Evolutionary conservation across 495 filamentous ascomycete genomes (phyloP).

Genomic region (Cercophora scortea): DNA sequence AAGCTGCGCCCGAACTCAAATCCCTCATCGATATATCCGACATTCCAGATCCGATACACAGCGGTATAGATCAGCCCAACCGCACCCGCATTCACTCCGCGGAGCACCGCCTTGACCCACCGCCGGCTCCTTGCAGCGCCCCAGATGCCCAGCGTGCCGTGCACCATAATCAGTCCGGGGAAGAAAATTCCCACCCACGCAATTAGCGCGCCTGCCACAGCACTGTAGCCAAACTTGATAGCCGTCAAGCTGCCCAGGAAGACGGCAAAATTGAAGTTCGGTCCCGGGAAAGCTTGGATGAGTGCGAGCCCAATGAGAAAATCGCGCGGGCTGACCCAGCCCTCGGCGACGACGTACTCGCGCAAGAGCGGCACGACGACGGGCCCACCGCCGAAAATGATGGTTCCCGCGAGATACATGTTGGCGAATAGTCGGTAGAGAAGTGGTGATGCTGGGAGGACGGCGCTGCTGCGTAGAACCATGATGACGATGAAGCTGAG

Average conservation of each 20-base stretch:
- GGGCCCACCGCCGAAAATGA: conserved; percentile 82
- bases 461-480: conserved; percentile 44
- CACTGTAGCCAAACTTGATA: conserved; percentile 18
- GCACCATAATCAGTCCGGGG: conserved; percentile 58
- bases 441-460: conserved; percentile 31
- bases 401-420: conserved; percentile 80
- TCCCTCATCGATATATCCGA: conserved; percentile 56
- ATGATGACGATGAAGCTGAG: conserved; percentile 55
- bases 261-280: conserved; percentile 85
- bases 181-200: conserved; percentile 64
- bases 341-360: conserved; percentile 70
- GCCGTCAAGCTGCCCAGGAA: conserved; percentile 62
- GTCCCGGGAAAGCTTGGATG: conserved; percentile 77
- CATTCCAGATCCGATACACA: conserved; percentile 76
- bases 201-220: conserved; percentile 46
- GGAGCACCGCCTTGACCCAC: conserved; percentile 49
- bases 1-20: conserved; percentile 51
- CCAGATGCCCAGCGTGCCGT: conserved; percentile 69
- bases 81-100: conserved; percentile 69
- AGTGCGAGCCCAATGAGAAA: conserved; percentile 78
- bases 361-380: conserved; percentile 77
- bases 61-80: conserved; percentile 78
- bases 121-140: conserved; percentile 43
- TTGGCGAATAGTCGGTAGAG: conserved; percentile 64
- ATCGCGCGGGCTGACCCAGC: conserved; percentile 72